These are phyloP conservation scores for Penicillium alfredii DNA, from an alignment of 495 filamentous ascomycete species.

Conservation along the genomic window DNA sequence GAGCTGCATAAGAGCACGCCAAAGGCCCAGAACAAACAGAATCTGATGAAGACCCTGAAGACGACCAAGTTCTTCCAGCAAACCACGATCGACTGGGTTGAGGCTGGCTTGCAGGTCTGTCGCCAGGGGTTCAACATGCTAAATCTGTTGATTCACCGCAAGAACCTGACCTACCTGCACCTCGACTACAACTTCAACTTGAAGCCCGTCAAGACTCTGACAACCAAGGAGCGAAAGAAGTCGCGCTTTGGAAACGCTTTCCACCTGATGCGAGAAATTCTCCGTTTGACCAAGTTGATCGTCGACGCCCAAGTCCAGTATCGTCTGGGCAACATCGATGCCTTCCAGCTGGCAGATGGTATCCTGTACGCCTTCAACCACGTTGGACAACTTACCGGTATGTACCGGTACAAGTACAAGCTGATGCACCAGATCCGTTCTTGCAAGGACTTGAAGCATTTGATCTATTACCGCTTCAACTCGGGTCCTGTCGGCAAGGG, in stretches of 20 bases:
- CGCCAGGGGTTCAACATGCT: constrained; percentile 99
- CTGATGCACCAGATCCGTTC: constrained; percentile 99
- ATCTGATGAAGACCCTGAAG: constrained; percentile 81
- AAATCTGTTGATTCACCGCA: constrained; percentile 94
- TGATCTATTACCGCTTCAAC: constrained; percentile 99
- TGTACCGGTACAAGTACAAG: constrained; percentile 99
- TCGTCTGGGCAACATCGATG: constrained; percentile 95
- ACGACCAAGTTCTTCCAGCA: constrained; percentile 99
- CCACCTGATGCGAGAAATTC: constrained; percentile 97
- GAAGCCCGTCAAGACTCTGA: constrained; percentile 97
- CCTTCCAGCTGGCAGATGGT: constrained; percentile 97
- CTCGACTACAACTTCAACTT: constrained; percentile 99
- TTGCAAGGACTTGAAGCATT: constrained; percentile 98
- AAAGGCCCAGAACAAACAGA: constrained; percentile 93
- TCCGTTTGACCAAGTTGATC: constrained; percentile 96
- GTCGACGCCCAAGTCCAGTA: constrained; percentile 99
- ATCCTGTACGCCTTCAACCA: constrained; percentile 99
- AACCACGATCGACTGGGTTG: constrained; percentile 98
- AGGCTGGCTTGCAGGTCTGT: constrained; percentile 96
- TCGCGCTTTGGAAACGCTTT: constrained; percentile 99
- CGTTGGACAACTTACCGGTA: constrained; percentile 95
- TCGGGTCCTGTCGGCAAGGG: constrained; percentile 96
- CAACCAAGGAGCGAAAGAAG: constrained; percentile 99
- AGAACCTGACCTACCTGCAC: constrained; percentile 98
- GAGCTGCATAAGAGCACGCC: constrained; percentile 91